phyloP scores from a whole-genome alignment of 1,139 yeast genomes.

The Hyphopichia wangnamkhiaoensis region DNA sequence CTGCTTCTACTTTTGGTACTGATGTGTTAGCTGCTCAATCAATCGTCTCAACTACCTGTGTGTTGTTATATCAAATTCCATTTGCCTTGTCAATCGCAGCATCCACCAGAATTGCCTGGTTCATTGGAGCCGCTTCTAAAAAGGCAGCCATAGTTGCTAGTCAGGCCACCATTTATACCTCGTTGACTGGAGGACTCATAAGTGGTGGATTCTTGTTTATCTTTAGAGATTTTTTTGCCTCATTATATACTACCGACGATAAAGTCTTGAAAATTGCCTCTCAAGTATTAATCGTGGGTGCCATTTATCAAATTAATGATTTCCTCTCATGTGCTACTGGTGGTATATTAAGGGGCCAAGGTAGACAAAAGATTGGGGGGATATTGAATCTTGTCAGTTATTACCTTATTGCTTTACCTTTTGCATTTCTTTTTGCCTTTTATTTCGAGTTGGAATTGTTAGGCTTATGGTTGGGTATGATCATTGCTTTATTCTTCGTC shows the following conservation, averaged over 20 bases:
- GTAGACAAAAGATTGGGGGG: slow-evolving; percentile 67
- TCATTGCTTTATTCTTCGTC: slow-evolving; percentile 51
- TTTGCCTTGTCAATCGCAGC: slow-evolving; percentile 75
- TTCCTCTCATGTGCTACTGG: slow-evolving; percentile 55
- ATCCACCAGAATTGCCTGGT: slow-evolving; percentile 77
- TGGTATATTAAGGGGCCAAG: slow-evolving; percentile 67
- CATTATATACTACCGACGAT: slow-evolving; percentile 51
- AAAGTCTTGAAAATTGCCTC: slow-evolving; percentile 53
- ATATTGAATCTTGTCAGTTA: slow-evolving; percentile 56
- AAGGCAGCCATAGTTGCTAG: slow-evolving; percentile 46
- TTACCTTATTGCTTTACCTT: slow-evolving; percentile 60
- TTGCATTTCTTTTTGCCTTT: slow-evolving; percentile 57
- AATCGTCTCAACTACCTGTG: slow-evolving; percentile 67
- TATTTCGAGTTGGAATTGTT: slow-evolving; percentile 40
- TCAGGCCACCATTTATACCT: slow-evolving; percentile 40
- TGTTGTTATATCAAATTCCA: slow-evolving; percentile 70
- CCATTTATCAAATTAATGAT: slow-evolving; percentile 62
- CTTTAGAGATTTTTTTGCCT: slow-evolving; percentile 44
- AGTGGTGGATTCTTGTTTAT: slow-evolving; percentile 38
- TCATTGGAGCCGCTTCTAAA: slow-evolving; percentile 68
- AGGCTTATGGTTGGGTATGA: slow-evolving; percentile 68
- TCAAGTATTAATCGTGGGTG: slow-evolving; percentile 53
- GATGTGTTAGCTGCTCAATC: slow-evolving; percentile 72
- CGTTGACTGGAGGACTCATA: slow-evolving; percentile 45
- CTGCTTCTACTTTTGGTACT: slow-evolving; percentile 67